Conservation (phyloP, 2,329 filamentous ascomycete genomes). For the Diaporthe australafricana region DNA sequence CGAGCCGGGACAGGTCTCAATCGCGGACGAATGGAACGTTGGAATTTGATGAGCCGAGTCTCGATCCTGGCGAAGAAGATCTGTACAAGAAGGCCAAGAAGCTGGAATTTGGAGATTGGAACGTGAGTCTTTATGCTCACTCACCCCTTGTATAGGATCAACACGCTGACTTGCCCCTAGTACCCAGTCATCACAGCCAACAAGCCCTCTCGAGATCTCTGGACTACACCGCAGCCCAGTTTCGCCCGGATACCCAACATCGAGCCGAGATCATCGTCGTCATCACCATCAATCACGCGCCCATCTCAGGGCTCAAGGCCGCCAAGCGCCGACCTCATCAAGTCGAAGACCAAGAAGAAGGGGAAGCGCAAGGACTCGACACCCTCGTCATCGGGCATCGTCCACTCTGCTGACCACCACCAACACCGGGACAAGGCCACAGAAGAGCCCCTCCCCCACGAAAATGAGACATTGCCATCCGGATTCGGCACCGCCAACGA, state of each 20-base stretch:
- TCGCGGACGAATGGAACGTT: constrained; percentile 59
- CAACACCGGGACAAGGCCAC: constrained; percentile 29
- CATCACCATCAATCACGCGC: constrained; percentile 25
- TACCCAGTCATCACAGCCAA: constrained; percentile 92
- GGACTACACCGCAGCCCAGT: constrained; percentile 45
- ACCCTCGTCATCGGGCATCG: constrained; percentile 33
- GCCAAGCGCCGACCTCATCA: constrained; percentile 43
- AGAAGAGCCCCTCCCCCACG: constrained; percentile 39
- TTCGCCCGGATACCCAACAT: constrained; percentile 55
- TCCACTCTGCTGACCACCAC: constrained; percentile 33
- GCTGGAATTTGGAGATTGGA: constrained; percentile 91
- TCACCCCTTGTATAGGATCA: constrained; percentile 44
- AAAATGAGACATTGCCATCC: constrained; percentile 45
- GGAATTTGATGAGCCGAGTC: constrained; percentile 55
- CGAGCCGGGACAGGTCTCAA: constrained; percentile 47
- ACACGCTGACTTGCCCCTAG: constrained; percentile 54
- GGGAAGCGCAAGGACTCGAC: constrained; percentile 45
- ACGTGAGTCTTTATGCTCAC: constrained; percentile 69
- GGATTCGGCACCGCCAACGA: constrained; percentile 38
- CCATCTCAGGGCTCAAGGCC: constrained; percentile 30
- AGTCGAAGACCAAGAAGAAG: constrained; percentile 46
- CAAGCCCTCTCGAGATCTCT: constrained; percentile 78
- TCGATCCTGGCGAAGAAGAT: constrained; percentile 78
- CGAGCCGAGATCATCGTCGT: constrained; percentile 44
- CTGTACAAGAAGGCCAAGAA: constrained; percentile 78